These are phyloP conservation scores for Aspergillus sp. DNA, from an alignment of 2,329 filamentous ascomycete genomes.

Conservation along the genomic window DNA sequence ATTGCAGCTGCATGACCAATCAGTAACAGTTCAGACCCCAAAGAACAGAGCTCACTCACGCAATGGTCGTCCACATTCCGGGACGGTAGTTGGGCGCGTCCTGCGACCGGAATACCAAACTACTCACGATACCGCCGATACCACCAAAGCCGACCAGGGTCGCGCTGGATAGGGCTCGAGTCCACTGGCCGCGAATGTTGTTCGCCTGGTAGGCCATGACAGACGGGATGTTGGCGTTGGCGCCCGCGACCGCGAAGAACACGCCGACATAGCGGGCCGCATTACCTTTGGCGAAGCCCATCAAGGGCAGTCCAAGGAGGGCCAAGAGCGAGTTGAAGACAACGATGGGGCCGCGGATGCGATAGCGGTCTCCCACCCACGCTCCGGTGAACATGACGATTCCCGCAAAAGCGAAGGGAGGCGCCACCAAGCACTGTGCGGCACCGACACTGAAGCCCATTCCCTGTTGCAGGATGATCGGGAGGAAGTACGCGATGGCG, in stretches of 20 bases:
- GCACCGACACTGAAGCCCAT: slow-evolving; percentile 63
- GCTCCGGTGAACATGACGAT: slow-evolving; percentile 60
- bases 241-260: slow-evolving; percentile 70
- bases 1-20: slow-evolving; percentile 26
- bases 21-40: slow-evolving; percentile 6
- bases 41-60: slow-evolving; percentile 17
- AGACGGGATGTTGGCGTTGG: slow-evolving; percentile 65
- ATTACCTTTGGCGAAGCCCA: slow-evolving; percentile 62
- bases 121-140: slow-evolving; percentile 73
- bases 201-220: slow-evolving; percentile 76
- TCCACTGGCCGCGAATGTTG: slow-evolving; percentile 85
- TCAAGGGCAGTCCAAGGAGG: slow-evolving; percentile 68
- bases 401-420: slow-evolving; percentile 64
- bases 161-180: slow-evolving; percentile 73
- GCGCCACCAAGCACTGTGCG: slow-evolving; percentile 69
- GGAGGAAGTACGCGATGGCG: slow-evolving; percentile 73
- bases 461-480: slow-evolving; percentile 63
- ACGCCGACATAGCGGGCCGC: slow-evolving; percentile 69
- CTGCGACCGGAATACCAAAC: slow-evolving; percentile 62
- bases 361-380: slow-evolving; percentile 66
- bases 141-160: slow-evolving; percentile 73
- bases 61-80: slow-evolving; percentile 30
- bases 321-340: slow-evolving; percentile 64
- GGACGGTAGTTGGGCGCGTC: slow-evolving; percentile 33
- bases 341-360: slow-evolving; percentile 64